Percentiles rank a stretch among this genome's conserved stretches.
These are phyloP conservation scores for Botrytis aclada DNA, from an alignment of 2,329 filamentous ascomycete genomes.

Conservation along the genomic window DNA sequence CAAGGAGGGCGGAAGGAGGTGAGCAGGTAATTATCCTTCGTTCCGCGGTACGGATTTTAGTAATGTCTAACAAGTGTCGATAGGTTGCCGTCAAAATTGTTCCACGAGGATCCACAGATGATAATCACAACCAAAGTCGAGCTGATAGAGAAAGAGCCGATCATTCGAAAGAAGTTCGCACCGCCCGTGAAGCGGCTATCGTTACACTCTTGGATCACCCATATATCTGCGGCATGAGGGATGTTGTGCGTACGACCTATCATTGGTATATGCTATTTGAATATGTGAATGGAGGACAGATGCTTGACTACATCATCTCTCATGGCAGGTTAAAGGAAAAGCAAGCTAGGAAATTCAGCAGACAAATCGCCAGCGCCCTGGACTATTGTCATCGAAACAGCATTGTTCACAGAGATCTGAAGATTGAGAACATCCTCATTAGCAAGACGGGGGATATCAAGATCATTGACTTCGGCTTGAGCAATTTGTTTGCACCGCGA, in stretches of 20 bases:
- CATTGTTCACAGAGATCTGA: slow-evolving; percentile 94
- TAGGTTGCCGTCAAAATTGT: slow-evolving; percentile 98
- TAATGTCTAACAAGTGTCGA: slow-evolving; percentile 26
- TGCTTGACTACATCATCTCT: slow-evolving; percentile 99
- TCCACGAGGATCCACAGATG: slow-evolving; percentile 81
- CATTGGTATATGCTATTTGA: slow-evolving; percentile 99
- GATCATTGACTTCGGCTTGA: slow-evolving; percentile 97
- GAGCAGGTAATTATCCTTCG: slow-evolving; percentile 66
- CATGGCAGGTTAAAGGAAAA: slow-evolving; percentile 98
- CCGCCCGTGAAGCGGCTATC: slow-evolving; percentile 92
- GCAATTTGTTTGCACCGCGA: slow-evolving; percentile 88
- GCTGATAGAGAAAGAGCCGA: slow-evolving; percentile 85
- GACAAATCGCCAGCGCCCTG: slow-evolving; percentile 92
- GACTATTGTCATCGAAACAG: slow-evolving; percentile 98
- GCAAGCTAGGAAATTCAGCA: slow-evolving; percentile 93
- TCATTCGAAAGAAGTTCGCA: slow-evolving; percentile 93
- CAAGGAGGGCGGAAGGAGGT: slow-evolving; percentile 81
- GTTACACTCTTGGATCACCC: slow-evolving; percentile 92
- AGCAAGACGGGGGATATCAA: slow-evolving; percentile 99
- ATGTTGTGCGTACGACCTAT: slow-evolving; percentile 92
- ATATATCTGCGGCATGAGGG: slow-evolving; percentile 92
- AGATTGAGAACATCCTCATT: slow-evolving; percentile 99
- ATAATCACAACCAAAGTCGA: slow-evolving; percentile 62
- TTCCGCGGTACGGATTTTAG: neutral
- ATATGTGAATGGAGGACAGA: slow-evolving; percentile 97